Conservation (phyloP, 78 protist genomes). For the Mastigamoeba balamuthi region DNA sequence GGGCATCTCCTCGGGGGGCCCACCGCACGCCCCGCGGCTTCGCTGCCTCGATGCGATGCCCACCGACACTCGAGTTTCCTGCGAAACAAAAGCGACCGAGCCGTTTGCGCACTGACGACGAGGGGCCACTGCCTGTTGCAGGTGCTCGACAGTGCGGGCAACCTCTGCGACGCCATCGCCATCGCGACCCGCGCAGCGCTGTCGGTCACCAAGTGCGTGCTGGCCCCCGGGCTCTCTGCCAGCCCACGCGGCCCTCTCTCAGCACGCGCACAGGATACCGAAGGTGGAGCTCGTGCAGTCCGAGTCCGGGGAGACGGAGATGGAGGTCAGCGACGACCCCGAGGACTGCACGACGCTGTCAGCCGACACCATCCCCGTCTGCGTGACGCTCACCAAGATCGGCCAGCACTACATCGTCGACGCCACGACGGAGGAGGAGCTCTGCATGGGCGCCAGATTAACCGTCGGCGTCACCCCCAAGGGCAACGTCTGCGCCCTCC, state of each 20-base stretch:
- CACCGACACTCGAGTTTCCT: too few relatives aligned
- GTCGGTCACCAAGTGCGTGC: slow-evolving; percentile 15
- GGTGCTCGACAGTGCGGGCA: slow-evolving; percentile 50
- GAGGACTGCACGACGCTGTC: background rate
- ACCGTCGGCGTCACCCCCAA: slow-evolving; percentile 30
- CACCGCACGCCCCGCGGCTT: too few relatives aligned
- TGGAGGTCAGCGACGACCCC: slow-evolving; percentile 33
- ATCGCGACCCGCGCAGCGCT: slow-evolving; percentile 54
- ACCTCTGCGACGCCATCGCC: slow-evolving; percentile 48
- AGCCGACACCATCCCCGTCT: slow-evolving; percentile 19
- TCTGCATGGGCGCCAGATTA: slow-evolving; percentile 42
- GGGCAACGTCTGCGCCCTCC: slow-evolving; percentile 40
- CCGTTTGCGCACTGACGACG: background rate
- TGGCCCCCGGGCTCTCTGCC: too few relatives aligned
- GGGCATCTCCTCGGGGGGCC: too few relatives aligned
- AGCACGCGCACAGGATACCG: slow-evolving; percentile 5
- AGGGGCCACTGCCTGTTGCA: background rate
- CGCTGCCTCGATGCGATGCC: too few relatives aligned
- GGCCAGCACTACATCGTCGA: slow-evolving; percentile 46
- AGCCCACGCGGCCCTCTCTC: background rate
- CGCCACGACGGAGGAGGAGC: slow-evolving; percentile 45
- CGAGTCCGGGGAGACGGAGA: slow-evolving; percentile 22
- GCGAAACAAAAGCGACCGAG: too few relatives aligned
- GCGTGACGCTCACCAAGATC: slow-evolving; percentile 37
- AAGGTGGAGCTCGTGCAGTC: slow-evolving; percentile 8